phyloP scores from a whole-genome alignment of 306 rosid genomes.

The Lathyrus sativus region DNA sequence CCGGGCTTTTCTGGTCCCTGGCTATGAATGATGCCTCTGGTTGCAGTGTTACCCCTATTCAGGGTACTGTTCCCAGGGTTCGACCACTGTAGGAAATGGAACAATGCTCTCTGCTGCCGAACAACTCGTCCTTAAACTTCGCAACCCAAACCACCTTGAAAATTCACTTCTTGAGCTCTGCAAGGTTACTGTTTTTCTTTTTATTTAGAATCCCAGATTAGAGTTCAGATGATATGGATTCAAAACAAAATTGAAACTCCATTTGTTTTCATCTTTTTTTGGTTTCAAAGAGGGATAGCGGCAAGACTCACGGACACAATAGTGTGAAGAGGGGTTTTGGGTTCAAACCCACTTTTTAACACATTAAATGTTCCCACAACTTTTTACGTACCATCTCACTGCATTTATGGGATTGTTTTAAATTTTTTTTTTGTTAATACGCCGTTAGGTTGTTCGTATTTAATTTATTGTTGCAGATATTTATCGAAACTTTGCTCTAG shows the following conservation, averaged over 20 bases:
- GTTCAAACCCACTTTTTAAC: not conserved
- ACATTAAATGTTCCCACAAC: not conserved
- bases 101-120: not conserved
- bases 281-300: not conserved
- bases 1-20: not conserved
- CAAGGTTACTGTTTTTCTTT: not conserved
- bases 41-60: not conserved
- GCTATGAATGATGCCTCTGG: not conserved
- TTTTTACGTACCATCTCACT: not conserved
- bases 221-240: not conserved
- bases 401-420: not conserved
- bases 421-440: not conserved
- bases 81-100: not conserved
- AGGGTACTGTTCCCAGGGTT: not conserved
- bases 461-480: not conserved
- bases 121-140: not conserved
- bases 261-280: not conserved
- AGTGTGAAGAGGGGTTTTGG: not conserved
- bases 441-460: not conserved
- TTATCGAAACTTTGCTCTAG: not conserved
- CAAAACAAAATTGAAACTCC: not conserved
- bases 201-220: slow-evolving; percentile 2
- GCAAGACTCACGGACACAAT: not conserved
- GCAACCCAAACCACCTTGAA: not conserved
- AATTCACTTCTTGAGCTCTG: not conserved